A percentile compares a stretch with the other conserved stretches of the same genome.
Evolutionary conservation across 163 green algal species (phyloP).

Genomic region (Scenedesmus sp.): DNA sequence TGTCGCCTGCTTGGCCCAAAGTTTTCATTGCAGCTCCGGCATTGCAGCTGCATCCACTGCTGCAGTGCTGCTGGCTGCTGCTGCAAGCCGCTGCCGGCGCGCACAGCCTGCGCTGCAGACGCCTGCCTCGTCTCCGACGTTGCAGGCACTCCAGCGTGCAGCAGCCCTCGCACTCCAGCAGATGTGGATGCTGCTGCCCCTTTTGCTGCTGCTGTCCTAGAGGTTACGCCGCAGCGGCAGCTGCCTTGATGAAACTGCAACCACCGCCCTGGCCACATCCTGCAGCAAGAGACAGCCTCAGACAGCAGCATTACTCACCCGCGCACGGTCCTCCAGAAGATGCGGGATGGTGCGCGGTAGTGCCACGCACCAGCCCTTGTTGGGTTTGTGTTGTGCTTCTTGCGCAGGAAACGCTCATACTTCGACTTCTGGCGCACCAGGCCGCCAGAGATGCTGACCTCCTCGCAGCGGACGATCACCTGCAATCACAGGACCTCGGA

Average conservation of each 20-base stretch:
- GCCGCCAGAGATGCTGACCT: conserved; percentile 97
- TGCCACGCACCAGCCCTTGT: conserved; percentile 91
- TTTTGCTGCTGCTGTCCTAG: not conserved
- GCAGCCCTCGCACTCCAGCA: not conserved
- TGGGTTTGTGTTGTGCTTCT: conserved; percentile 97
- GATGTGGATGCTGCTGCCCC: conserved; percentile 3
- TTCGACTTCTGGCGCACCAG: conserved; percentile 99
- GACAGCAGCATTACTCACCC: conserved; percentile 74
- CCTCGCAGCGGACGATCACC: conserved; percentile 94
- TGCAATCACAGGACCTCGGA: conserved; percentile 61
- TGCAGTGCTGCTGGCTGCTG: not conserved
- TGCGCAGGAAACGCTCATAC: conserved; percentile 96
- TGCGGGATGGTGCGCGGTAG: conserved; percentile 95
- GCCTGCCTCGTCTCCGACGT: not conserved
- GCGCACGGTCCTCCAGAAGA: conserved; percentile 97
- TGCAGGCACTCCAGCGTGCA: not conserved
- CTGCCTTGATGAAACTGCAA: not conserved
- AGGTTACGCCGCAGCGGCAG: not conserved
- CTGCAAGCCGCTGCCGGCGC: not conserved
- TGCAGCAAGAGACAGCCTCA: not conserved
- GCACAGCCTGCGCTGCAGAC: not conserved
- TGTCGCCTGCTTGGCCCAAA: not conserved
- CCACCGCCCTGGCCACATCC: not conserved
- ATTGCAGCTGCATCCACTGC: not conserved
- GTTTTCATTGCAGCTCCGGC: not conserved